Base-by-base conservation (phyloP, 345 rosid species). In the Atalantia buxifolia region DNA sequence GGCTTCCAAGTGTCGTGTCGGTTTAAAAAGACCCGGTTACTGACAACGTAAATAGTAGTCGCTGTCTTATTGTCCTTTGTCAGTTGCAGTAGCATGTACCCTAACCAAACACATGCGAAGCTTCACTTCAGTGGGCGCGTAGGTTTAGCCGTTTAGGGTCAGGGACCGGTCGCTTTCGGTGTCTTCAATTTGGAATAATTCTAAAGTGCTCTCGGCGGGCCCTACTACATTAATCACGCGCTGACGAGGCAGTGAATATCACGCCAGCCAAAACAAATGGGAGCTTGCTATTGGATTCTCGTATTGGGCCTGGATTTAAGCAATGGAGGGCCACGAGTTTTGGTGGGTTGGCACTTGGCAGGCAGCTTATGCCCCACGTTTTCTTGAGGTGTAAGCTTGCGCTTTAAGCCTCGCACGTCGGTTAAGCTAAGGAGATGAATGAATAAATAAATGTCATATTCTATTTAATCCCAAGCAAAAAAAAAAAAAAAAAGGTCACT, bases 1-100 rank as follows among this genome's bases (percentile, higher is more conserved):
- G 25, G 65, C 30, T 76, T 55, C 53, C 53, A 55, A 66, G 59
- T 77, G 74, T 77, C 74, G 74, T 77, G 59, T 77, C 79, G 60
- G 79, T 30, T 77, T 4, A 1, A 6, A 48, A 65, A 38, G 74
- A 57, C 67, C 18, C 1, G 28, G 30, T 6, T 2, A 9, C 72
- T 31, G 55, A 35, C 65, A 38, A 64, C 21, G 36, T 42, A 1
- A 21, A 13, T 1, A 6, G 60, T 1, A 6, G 60, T 13, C 22
- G 13, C 21, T n/a, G 64, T 19, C 77, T 7, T 31, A 1, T 31
- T 4, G 78, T 48, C 3, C 22, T 50, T 10, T 42, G 56, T 5
- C 14, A 50, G 21, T 16, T 1, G 50, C 18, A 42, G 50, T 1
- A 13, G 4, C 3, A 1, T 45, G 50, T 45, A 45, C 18, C 50